These are phyloP conservation scores for Aegilops speltoides DNA, from an alignment of 176 grass and related monocot genomes.

Conservation along the genomic window DNA sequence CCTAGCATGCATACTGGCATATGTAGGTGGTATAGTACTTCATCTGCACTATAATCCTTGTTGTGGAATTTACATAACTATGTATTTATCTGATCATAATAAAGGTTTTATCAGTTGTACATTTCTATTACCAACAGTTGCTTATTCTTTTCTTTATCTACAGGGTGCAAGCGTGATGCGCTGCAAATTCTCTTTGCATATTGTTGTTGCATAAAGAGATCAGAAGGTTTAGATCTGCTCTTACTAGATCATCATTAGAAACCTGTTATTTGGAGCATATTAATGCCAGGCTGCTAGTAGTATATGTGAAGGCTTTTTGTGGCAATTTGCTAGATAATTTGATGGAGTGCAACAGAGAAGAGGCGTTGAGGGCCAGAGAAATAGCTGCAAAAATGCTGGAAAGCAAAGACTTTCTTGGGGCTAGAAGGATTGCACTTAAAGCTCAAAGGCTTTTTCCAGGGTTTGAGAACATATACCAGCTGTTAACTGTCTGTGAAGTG, in stretches of 20 bases:
- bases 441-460: constrained; percentile 66
- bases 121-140: background rate
- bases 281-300: background rate
- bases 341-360: constrained; percentile 79
- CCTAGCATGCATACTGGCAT: background rate
- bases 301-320: constrained; percentile 12
- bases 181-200: background rate
- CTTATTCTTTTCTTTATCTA: constrained; percentile 17
- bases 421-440: constrained; percentile 56
- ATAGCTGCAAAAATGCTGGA: constrained; percentile 61
- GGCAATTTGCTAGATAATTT: background rate
- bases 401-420: constrained; percentile 49
- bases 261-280: background rate
- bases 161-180: background rate
- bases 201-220: background rate
- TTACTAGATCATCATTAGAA: background rate
- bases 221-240: background rate
- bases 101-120: background rate
- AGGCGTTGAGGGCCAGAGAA: constrained; percentile 55
- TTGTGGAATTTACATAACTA: background rate
- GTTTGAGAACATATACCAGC: constrained; percentile 56
- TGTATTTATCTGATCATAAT: background rate
- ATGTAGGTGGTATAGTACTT: background rate
- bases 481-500: constrained; percentile 63
- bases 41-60: background rate